Base-by-base conservation (phyloP, 495 filamentous ascomycete species). In the Penicillium desertorum region DNA sequence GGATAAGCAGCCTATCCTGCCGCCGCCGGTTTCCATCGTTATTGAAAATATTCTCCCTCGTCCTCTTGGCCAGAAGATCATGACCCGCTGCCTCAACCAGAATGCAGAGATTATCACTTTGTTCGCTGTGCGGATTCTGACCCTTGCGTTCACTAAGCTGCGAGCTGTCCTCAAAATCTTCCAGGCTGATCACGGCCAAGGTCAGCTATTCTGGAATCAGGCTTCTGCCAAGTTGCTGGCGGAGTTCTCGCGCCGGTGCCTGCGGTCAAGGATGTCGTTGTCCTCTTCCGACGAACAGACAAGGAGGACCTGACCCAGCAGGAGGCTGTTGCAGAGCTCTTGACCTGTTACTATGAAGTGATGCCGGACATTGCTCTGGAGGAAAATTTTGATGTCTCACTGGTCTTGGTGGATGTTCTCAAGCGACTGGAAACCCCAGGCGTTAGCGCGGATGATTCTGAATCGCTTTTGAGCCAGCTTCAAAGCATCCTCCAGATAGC, bases 11-110 rank as follows among this genome's bases (percentile, higher is more conserved):
- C 74, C 78, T 2, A 58, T 68, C 20, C 75, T 87, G 17, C 92
- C 92, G 29, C 91, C 92, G 2, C 88, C 91, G 9, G 81, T 83
- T 12, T 84, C 85, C 14, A 76, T 91, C 27, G 80, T 91, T 25
- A 80, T 96, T 45, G 91, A 96, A 68, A 96, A 83, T 65, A 85
- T 97, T 47, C 77, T 99, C 4, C 94, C 94, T n/a, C 81, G 84
- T 36, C 89, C 92, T 2, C 76, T 97, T 22, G 88, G 76, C 17
- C 87, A 89, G 56, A 90, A 90, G 66, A 84, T 82, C 1, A 74
- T 96, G 46, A 83, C 83, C 16, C 83, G 86, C 46, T 96, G 92
- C 62, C 67, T 98, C 54, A 86, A 89, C 54, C 83, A 89, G 56
- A 89, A 86, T 52, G 75, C 80, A 0, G 84, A 85, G 48, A 76